Evolutionary conservation across 2,329 filamentous ascomycete species (phyloP).

Genomic region (Colletotrichum sp.): DNA sequence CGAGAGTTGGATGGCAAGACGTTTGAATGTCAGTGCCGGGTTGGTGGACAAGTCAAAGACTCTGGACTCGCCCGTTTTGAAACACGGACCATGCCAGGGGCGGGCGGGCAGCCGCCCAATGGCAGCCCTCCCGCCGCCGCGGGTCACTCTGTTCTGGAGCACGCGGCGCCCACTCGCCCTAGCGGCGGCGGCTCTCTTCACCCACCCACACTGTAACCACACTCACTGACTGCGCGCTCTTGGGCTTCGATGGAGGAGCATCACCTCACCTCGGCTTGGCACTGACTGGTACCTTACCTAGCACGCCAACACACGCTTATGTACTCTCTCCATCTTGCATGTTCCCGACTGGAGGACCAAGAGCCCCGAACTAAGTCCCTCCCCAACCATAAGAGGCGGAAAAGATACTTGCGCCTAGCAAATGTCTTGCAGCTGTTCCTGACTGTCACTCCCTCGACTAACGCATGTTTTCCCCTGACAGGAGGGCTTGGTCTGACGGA

Average conservation of each 20-base stretch:
- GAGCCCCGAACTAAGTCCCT: neutral
- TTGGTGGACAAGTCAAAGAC: conserved; percentile 13
- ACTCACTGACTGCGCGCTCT: neutral
- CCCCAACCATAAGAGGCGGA: neutral
- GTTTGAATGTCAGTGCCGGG: conserved; percentile 1
- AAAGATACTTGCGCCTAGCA: neutral
- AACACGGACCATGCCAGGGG: conserved; percentile 18
- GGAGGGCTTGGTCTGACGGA: neutral
- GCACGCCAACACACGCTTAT: neutral
- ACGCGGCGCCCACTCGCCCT: conserved; percentile 13
- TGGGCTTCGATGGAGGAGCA: neutral
- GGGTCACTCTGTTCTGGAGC: conserved; percentile 13
- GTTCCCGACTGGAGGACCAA: neutral
- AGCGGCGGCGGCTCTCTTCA: conserved; percentile 4
- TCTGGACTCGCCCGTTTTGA: conserved; percentile 9
- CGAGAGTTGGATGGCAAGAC: neutral
- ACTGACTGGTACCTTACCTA: neutral
- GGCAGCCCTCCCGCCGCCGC: neutral
- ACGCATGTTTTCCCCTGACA: conserved; percentile 10
- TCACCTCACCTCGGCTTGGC: neutral
- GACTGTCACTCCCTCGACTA: conserved; percentile 5
- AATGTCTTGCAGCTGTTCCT: neutral
- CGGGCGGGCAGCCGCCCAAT: conserved; percentile 10
- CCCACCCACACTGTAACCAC: neutral
- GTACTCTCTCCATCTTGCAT: neutral